Percentiles rank a stretch among this genome's conserved stretches.
These are phyloP conservation scores for Ceriops tagal DNA, from an alignment of 345 rosid genomes.

Conservation along the genomic window DNA sequence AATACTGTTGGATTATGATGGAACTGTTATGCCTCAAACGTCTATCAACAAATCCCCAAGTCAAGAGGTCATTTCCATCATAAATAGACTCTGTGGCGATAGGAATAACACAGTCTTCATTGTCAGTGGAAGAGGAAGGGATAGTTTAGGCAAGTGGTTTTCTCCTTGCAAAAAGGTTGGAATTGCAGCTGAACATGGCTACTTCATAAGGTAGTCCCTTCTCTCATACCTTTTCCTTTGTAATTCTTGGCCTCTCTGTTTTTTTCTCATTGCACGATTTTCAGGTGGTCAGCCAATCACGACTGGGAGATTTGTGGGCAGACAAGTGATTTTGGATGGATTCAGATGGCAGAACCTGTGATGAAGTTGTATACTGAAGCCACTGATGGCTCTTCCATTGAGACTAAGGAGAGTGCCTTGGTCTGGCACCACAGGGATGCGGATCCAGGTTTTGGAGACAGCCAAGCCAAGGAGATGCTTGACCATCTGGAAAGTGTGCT, in stretches of 20 bases:
- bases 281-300: slow-evolving; percentile 47
- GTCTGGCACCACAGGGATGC: slow-evolving; percentile 82
- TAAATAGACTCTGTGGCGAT: slow-evolving; percentile 53
- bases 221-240: background rate
- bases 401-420: slow-evolving; percentile 64
- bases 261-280: slow-evolving; percentile 1
- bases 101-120: slow-evolving; percentile 50
- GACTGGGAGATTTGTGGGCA: slow-evolving; percentile 56
- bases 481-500: slow-evolving; percentile 76
- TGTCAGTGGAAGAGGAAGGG: slow-evolving; percentile 71
- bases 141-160: slow-evolving; percentile 64
- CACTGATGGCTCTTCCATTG: slow-evolving; percentile 70
- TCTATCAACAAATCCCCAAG: slow-evolving; percentile 63
- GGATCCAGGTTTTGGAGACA: slow-evolving; percentile 67
- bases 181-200: slow-evolving; percentile 73
- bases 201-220: slow-evolving; percentile 49
- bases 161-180: slow-evolving; percentile 58
- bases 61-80: slow-evolving; percentile 45
- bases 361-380: slow-evolving; percentile 68
- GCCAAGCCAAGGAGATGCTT: slow-evolving; percentile 75
- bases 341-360: slow-evolving; percentile 63
- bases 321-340: slow-evolving; percentile 60
- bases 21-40: slow-evolving; percentile 68
- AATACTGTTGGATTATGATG: slow-evolving; percentile 65
- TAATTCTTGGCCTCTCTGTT: background rate